A percentile compares a stretch with the other conserved stretches of the same genome.
These are phyloP conservation scores for Plasmodium adleri DNA, from an alignment of 169 alveolate genomes.

Conservation along the genomic window DNA sequence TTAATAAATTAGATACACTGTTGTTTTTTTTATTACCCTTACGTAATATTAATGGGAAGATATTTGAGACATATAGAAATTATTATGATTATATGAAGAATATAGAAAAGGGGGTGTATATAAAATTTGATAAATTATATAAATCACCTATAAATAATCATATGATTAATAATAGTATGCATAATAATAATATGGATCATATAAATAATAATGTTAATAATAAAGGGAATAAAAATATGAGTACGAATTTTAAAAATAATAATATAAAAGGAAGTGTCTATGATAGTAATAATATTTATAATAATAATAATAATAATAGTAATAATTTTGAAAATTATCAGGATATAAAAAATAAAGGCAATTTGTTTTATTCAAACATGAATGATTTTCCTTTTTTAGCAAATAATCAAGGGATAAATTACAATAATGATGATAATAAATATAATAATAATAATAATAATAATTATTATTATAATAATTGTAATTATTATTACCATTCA, in stretches of 20 bases:
- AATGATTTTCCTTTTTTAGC: too few species aligned
- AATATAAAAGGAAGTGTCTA: not conserved
- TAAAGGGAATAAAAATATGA: not conserved
- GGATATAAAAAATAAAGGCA: not conserved
- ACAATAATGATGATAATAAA: not conserved
- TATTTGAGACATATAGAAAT: conserved; percentile 25
- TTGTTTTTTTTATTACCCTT: conserved; percentile 51
- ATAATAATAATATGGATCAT: not conserved
- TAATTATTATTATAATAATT: not conserved
- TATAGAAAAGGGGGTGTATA: not conserved
- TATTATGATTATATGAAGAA: conserved; percentile 60
- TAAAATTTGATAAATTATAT: not conserved
- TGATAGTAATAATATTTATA: not conserved
- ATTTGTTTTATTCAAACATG: not conserved
- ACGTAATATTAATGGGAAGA: conserved; percentile 28
- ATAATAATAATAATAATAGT: not conserved
- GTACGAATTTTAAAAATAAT: not conserved
- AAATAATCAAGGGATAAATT: too few species aligned
- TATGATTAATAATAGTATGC: not conserved
- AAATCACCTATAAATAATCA: too few species aligned
- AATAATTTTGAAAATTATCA: not conserved
- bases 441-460: not conserved
- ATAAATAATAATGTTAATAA: not conserved
- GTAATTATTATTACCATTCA: not conserved
- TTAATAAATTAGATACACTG: conserved; percentile 34